These are phyloP conservation scores for Cryphonectria carpinicola DNA, from an alignment of 2,329 filamentous ascomycete species.

Conservation along the genomic window DNA sequence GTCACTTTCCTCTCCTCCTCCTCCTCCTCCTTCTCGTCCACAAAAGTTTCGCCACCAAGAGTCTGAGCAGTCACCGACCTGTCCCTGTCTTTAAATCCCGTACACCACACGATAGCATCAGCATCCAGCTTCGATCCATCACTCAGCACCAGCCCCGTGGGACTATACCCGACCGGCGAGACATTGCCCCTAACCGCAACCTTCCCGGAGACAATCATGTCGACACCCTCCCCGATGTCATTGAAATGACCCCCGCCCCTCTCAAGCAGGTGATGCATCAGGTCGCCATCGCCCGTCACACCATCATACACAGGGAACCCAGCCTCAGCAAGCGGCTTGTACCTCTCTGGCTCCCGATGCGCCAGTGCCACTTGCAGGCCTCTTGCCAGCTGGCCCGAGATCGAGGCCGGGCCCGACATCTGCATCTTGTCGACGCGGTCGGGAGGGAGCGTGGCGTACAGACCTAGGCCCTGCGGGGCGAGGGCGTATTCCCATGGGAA, in stretches of 20 bases:
- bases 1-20: not conserved
- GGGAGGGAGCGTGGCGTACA: conserved; percentile 35
- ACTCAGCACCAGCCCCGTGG: conserved; percentile 38
- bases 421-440: conserved; percentile 34
- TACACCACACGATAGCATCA: conserved; percentile 47
- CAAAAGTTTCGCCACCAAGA: conserved; percentile 28
- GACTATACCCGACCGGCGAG: conserved; percentile 39
- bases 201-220: conserved; percentile 39
- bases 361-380: conserved; percentile 34
- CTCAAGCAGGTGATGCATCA: conserved; percentile 42
- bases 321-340: conserved; percentile 37
- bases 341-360: conserved; percentile 40
- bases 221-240: conserved; percentile 40
- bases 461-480: conserved; percentile 35
- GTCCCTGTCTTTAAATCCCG: conserved; percentile 42
- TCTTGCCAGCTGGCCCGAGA: conserved; percentile 32
- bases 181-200: conserved; percentile 38
- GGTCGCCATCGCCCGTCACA: conserved; percentile 27
- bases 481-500: conserved; percentile 39
- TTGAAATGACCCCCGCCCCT: conserved; percentile 46
- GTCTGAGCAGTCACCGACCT: conserved; percentile 35
- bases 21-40: conserved; percentile 32
- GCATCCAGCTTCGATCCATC: conserved; percentile 41
- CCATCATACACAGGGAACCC: conserved; percentile 45
- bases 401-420: conserved; percentile 30